Evolutionary conservation across 345 rosid species (phyloP).

Genomic region (Gossypium longicalyx): DNA sequence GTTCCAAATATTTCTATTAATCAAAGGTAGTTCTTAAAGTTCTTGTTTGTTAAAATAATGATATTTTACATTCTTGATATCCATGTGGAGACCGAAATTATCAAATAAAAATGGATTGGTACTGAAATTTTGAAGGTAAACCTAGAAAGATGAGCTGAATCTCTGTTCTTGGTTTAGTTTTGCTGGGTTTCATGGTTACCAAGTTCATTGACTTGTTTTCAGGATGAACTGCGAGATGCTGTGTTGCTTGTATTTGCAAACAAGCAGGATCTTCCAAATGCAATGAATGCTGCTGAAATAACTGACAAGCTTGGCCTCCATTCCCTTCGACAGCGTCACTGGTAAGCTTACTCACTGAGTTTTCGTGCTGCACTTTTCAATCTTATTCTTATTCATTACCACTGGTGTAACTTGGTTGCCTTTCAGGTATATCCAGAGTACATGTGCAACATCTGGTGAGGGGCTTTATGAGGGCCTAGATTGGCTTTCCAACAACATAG

Average conservation of each 20-base stretch:
- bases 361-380: not conserved
- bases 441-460: constrained; percentile 87
- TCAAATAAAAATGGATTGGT: not conserved
- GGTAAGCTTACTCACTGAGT: constrained; percentile 30
- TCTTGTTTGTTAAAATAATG: not conserved
- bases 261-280: constrained; percentile 93
- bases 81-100: not conserved
- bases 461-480: constrained; percentile 89
- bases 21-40: not conserved
- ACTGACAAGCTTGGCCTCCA: constrained; percentile 76
- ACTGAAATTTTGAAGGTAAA: not conserved
- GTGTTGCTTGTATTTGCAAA: constrained; percentile 87
- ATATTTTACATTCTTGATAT: not conserved
- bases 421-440: constrained; percentile 90
- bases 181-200: not conserved
- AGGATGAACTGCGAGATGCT: constrained; percentile 92
- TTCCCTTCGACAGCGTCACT: constrained; percentile 63
- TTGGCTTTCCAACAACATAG: constrained; percentile 88
- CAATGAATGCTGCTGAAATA: constrained; percentile 91
- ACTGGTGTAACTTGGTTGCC: not conserved
- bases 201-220: constrained; percentile 14
- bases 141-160: not conserved
- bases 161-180: not conserved
- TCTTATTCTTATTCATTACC: not conserved
- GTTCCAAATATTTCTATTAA: not conserved